Evolutionary conservation across 441 rosid genomes (phyloP), one percentile per base, ranked within the genome.

Genomic region (Populus hybrid): DNA sequence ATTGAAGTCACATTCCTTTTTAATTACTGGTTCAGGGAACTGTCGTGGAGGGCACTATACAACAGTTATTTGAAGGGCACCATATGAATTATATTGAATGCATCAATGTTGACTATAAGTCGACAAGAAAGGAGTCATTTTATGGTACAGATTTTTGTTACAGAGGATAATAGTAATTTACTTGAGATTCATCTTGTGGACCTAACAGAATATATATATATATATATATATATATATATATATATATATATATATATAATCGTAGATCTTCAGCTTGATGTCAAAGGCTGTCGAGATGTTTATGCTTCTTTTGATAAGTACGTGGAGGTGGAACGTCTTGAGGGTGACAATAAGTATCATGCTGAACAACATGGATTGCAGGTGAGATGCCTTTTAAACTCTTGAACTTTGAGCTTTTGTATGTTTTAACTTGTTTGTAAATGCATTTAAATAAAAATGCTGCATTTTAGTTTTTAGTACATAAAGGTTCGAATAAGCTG

Each of bases 201-300:
- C 77, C 78, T 80, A 78, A 71, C 65, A 21, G 24, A 40, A 73
- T 34, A 34, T 32, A 26, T 26, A 26, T 32, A 4, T 5, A 0
- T 30, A 30, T 30, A 4, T n/a, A 75, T 76, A 73, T 76, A 50
- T n/a, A 75, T 76, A 73, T 76, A 50, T 74, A 14, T 16, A 14
- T n/a, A 75, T 76, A 73, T 76, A 50, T 74, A 14, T 16, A 14
- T 70, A 30, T n/a, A 75, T 76, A 73, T 76, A 40, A 46, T 83
- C 79, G 76, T 86, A 95, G 99, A 95, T 80, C 97, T 95, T 73
- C 99, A 95, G 83, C 99, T 95, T 85, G 99, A 95, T 89, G 99
- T 95, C 73, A 95, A 95, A 87, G 99, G 99, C 79, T 95, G 99
- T 83, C 88, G 90, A 72, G 99, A 95, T 87, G 95, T 95, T 73